Evolutionary conservation across 345 rosid genomes (phyloP).

Genomic region (Salix koriyanagi): DNA sequence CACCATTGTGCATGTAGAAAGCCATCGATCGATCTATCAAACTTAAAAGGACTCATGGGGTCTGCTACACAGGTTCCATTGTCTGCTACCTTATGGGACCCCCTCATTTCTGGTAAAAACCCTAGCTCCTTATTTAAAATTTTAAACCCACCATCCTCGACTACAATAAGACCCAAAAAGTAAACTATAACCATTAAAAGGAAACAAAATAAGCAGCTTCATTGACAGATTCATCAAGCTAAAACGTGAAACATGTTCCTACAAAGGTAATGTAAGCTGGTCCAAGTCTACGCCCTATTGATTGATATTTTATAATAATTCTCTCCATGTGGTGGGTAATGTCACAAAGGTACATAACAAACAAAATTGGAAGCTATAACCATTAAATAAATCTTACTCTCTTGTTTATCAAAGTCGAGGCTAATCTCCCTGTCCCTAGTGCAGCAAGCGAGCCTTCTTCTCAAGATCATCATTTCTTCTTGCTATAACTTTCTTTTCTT

Average conservation of each 20-base stretch:
- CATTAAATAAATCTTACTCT: constrained; percentile 41
- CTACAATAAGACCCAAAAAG: not conserved
- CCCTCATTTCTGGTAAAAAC: not conserved
- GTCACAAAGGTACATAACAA: constrained; percentile 3
- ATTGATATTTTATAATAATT: not conserved
- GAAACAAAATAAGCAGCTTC: not conserved
- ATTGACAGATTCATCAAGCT: not conserved
- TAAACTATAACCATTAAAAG: not conserved
- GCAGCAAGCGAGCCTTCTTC: constrained; percentile 76
- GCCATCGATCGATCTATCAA: constrained; percentile 4
- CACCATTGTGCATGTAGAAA: constrained; percentile 30
- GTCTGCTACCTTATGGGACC: not conserved
- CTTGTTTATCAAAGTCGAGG: constrained; percentile 81
- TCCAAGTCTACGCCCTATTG: not conserved
- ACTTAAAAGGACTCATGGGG: not conserved
- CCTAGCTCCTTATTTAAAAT: not conserved
- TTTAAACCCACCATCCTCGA: not conserved
- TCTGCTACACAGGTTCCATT: not conserved
- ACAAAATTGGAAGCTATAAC: not conserved
- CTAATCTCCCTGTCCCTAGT: constrained; percentile 63
- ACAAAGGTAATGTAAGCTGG: not conserved
- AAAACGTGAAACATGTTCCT: not conserved
- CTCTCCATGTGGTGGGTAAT: constrained; percentile 3
- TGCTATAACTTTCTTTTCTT: not conserved
- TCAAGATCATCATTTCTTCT: constrained; percentile 44